A percentile compares a stretch with the other conserved stretches of the same genome.
Evolutionary conservation across 2,329 filamentous ascomycete species (phyloP).

Genomic region (Diaporthe ilicicola): DNA sequence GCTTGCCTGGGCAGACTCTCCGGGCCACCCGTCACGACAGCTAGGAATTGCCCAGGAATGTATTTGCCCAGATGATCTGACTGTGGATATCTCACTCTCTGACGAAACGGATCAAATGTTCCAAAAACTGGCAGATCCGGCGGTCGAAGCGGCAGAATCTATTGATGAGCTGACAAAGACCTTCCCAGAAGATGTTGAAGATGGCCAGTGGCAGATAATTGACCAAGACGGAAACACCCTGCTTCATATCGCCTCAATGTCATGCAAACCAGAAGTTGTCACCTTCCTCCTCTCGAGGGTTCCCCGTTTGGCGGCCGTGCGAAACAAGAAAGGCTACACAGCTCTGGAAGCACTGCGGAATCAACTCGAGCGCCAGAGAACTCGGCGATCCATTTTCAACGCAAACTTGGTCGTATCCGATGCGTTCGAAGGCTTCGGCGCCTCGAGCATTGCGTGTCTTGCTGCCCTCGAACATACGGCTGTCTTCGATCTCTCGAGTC

Average conservation of each 20-base stretch:
- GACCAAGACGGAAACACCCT: background rate
- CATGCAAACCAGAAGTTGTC: background rate
- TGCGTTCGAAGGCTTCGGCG: background rate
- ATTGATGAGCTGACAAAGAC: background rate
- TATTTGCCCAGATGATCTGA: background rate
- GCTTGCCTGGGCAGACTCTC: slow-evolving; percentile 40
- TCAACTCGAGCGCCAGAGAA: background rate
- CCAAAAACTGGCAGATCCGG: background rate
- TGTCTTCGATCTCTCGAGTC: background rate
- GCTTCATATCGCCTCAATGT: background rate
- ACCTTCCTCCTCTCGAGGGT: background rate
- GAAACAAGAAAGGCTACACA: background rate
- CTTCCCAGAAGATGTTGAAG: background rate
- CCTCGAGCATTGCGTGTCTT: background rate
- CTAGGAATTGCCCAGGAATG: background rate
- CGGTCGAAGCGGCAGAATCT: background rate
- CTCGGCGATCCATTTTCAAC: background rate
- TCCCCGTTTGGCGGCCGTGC: background rate
- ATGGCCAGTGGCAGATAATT: background rate
- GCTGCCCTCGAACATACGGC: background rate
- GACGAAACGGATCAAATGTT: background rate
- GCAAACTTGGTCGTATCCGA: background rate
- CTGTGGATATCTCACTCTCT: background rate
- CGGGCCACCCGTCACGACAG: slow-evolving; percentile 13
- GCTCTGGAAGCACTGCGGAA: background rate